These are phyloP conservation scores for Colletotrichum filicis DNA, from an alignment of 2,329 filamentous ascomycete species.

Conservation along the genomic window DNA sequence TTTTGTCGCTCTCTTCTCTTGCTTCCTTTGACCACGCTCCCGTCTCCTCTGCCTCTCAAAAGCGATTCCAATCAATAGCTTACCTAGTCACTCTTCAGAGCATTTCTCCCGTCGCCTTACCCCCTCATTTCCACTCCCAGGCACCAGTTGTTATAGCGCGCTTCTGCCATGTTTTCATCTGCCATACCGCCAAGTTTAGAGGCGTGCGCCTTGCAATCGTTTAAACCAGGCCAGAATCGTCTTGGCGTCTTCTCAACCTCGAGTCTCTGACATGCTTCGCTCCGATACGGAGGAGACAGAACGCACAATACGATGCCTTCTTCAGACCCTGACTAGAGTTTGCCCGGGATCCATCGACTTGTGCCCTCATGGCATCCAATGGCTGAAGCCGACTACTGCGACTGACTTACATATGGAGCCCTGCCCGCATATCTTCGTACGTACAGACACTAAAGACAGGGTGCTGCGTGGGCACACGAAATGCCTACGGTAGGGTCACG, in stretches of 20 bases:
- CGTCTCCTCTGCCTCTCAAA: background rate
- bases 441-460: conserved; percentile 22
- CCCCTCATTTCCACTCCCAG: background rate
- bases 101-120: background rate
- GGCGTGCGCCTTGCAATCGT: background rate
- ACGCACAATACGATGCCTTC: conserved; percentile 3
- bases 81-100: background rate
- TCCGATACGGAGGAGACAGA: conserved; percentile 1
- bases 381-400: conserved; percentile 22
- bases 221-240: background rate
- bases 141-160: conserved; percentile 18
- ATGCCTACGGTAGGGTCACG: conserved; percentile 3
- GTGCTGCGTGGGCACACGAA: conserved; percentile 8
- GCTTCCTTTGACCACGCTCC: background rate
- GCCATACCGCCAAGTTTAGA: background rate
- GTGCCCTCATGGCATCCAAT: background rate
- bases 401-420: conserved; percentile 30
- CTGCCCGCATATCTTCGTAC: conserved; percentile 28
- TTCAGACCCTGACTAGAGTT: conserved; percentile 16
- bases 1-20: background rate
- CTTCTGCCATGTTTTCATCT: conserved; percentile 7
- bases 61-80: background rate
- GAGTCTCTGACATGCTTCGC: background rate
- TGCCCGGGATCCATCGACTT: background rate
- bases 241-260: background rate